These are phyloP conservation scores for Danielozyma ontarioensis DNA, from an alignment of 805 yeast species.

Conservation along the genomic window DNA sequence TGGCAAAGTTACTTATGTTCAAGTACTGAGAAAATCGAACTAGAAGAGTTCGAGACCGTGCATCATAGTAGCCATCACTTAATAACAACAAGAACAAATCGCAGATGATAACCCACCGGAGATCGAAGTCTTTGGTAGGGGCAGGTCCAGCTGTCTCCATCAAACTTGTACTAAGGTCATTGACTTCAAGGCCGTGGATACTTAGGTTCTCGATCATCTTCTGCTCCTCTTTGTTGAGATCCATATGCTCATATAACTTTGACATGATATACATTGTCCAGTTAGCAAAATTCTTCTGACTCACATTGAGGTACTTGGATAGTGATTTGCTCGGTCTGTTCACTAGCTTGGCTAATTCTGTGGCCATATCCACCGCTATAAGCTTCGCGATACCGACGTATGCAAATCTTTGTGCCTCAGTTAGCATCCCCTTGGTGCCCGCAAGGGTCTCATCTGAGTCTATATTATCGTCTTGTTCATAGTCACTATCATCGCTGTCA, in stretches of 20 bases:
- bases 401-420: constrained; percentile 84
- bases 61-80: constrained; percentile 81
- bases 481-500: constrained; percentile 23
- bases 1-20: constrained; percentile 58
- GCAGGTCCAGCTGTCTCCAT: constrained; percentile 35
- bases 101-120: constrained; percentile 91
- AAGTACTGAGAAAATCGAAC: constrained; percentile 60
- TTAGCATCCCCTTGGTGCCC: constrained; percentile 74
- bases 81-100: constrained; percentile 78
- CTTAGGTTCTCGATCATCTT: constrained; percentile 84
- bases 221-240: constrained; percentile 69
- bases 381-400: constrained; percentile 82
- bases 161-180: constrained; percentile 65
- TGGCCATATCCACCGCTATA: constrained; percentile 73
- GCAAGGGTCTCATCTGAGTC: constrained; percentile 63
- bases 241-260: constrained; percentile 75
- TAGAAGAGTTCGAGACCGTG: constrained; percentile 81
- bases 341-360: constrained; percentile 60
- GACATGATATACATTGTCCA: constrained; percentile 78
- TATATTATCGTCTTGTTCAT: constrained; percentile 36
- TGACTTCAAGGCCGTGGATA: constrained; percentile 72
- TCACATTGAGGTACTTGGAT: constrained; percentile 53
- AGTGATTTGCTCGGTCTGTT: constrained; percentile 48
- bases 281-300: constrained; percentile 74
- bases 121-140: constrained; percentile 40